These are phyloP conservation scores for Sistotremastrum niveocremeum DNA, from an alignment of 768 basidiomycete species.

Conservation along the genomic window DNA sequence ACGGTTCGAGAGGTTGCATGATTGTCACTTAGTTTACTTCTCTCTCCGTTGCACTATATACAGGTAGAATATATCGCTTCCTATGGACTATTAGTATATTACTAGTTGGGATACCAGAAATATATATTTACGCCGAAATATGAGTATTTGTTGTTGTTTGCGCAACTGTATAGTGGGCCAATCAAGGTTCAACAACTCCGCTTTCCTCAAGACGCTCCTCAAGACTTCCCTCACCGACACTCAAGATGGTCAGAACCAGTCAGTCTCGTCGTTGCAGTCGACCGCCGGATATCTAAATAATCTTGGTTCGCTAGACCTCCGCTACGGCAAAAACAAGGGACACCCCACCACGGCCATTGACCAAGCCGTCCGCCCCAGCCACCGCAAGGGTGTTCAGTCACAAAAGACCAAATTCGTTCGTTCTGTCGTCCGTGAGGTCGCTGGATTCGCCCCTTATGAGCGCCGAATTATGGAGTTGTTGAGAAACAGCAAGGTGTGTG, in stretches of 20 bases:
- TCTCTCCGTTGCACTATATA: no score
- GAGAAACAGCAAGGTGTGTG: constrained; percentile 87
- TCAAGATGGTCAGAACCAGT: constrained; percentile 71
- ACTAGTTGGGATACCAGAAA: constrained; percentile 28
- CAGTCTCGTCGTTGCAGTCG: constrained; percentile 19
- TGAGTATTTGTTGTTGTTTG: neutral
- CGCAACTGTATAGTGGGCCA: constrained; percentile 7
- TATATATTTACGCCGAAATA: constrained; percentile 28
- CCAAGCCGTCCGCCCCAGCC: constrained; percentile 62
- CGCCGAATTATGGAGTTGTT: constrained; percentile 94
- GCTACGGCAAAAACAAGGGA: constrained; percentile 77
- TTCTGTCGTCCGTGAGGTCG: constrained; percentile 90
- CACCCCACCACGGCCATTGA: constrained; percentile 78
- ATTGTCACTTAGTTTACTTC: no score
- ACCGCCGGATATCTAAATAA: neutral
- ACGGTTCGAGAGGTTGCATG: no score
- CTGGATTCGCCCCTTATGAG: constrained; percentile 96
- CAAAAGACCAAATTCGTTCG: constrained; percentile 90
- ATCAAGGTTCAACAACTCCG: constrained; percentile 6
- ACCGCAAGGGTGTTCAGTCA: constrained; percentile 86
- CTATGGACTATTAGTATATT: constrained; percentile 17
- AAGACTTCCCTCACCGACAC: constrained; percentile 28
- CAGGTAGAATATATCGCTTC: constrained; percentile 10
- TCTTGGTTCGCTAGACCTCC: constrained; percentile 46
- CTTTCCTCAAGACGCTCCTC: constrained; percentile 21